phyloP scores from a whole-genome alignment of 1,284 basidiomycete species.

The Papiliotrema fonsecae region DNA sequence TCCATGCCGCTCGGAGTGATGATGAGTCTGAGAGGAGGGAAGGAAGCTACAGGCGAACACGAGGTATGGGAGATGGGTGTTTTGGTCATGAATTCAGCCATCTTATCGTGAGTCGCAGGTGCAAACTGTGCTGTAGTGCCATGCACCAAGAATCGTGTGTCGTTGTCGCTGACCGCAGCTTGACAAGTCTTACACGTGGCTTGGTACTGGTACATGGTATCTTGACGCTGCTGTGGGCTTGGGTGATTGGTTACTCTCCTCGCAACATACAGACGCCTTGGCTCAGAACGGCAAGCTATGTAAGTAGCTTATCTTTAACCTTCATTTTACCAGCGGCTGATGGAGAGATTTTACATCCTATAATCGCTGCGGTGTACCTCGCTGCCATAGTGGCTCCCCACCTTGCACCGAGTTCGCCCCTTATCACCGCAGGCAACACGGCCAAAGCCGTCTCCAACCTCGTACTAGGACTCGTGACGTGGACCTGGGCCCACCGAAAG shows the following conservation, averaged over 20 bases:
- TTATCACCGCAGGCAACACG: neutral
- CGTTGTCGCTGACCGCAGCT: neutral
- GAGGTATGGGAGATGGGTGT: conserved; percentile 69
- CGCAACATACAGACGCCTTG: neutral
- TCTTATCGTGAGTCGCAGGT: conserved; percentile 64
- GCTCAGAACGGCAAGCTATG: neutral
- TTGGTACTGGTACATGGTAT: neutral
- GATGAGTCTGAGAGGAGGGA: conserved; percentile 56
- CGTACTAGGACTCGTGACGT: neutral
- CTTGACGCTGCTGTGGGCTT: neutral
- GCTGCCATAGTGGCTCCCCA: neutral
- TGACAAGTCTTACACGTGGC: neutral
- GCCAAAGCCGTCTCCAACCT: too few relatives aligned
- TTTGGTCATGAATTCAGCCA: conserved; percentile 76
- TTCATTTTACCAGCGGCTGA: neutral
- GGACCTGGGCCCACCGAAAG: conserved; percentile 8
- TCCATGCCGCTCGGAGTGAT: conserved; percentile 77
- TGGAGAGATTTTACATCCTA: neutral
- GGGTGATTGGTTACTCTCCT: neutral
- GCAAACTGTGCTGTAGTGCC: neutral
- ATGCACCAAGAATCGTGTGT: neutral
- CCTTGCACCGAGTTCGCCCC: neutral
- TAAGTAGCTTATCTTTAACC: neutral
- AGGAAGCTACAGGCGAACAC: conserved; percentile 37
- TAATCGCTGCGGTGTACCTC: neutral